Evolutionary conservation across 2,329 filamentous ascomycete species (phyloP), one percentile per base, ranked within the genome.

Genomic region (Metarhizium humberi): DNA sequence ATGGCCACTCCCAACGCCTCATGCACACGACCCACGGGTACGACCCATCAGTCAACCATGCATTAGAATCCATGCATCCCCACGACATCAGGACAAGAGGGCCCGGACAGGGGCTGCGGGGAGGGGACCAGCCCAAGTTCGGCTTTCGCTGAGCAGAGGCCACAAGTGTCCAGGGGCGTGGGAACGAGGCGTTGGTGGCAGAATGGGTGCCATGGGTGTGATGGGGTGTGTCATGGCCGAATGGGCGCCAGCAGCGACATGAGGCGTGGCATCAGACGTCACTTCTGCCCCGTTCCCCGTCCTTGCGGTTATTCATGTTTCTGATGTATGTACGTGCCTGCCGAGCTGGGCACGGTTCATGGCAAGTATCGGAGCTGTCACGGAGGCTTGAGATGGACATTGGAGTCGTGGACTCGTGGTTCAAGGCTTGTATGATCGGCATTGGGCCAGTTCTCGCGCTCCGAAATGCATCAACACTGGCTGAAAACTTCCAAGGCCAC

Each of bases 61-160:
- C 25, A 25, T 25, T 25, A 25, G 25, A 34, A 34, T 34, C 32
- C 32, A 34, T 34, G 32, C 49, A 55, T 42, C 42, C 42, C 32
- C 49, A 46, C 50, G 50, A 55, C 46, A 43, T 50, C 54, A 56
- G 46, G 20, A 53, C 54, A 11, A 45, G 30, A 46, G 30, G 5
- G 46, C 34, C 42, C 25, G 25, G 42, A 38, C 32, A 32, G 46
- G 54, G 36, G 7, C 4, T 48, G 25, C 25, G 45, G 45, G 25
- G 45, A 48, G 20, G 25, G 45, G 11, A 6, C 45, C 4, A 42
- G 10, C 32, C 36, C 40, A 45, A 42, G 20, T 38, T 32, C 45
- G 50, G 38, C 45, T 55, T 50, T 55, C 34, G 50, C 45, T 32
- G 43, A 55, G 29, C 25, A 36, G 25, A n/a, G 53, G 48, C 29